These are phyloP conservation scores for Ogataea pilisensis DNA, from an alignment of 805 yeast species.

Conservation along the genomic window DNA sequence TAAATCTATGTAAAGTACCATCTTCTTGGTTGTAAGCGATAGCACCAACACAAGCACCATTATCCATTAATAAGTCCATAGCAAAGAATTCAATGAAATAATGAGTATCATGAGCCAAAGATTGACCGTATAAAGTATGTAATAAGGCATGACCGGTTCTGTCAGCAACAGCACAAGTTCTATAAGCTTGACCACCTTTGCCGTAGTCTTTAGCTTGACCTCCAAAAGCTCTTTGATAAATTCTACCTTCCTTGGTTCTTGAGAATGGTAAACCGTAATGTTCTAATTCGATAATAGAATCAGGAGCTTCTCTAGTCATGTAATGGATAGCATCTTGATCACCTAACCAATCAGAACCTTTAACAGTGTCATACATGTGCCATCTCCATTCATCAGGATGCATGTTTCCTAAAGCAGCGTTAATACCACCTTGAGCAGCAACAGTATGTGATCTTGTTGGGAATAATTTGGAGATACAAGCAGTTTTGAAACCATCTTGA, in stretches of 20 bases:
- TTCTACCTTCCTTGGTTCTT: slow-evolving; percentile 93
- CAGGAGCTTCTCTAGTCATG: slow-evolving; percentile 98
- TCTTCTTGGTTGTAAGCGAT: slow-evolving; percentile 98
- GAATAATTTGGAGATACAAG: slow-evolving; percentile 93
- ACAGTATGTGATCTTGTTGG: slow-evolving; percentile 99
- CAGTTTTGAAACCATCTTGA: slow-evolving; percentile 95
- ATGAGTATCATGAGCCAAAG: slow-evolving; percentile 94
- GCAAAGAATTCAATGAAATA: slow-evolving; percentile 98
- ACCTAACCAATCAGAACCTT: slow-evolving; percentile 99
- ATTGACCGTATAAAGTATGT: slow-evolving; percentile 95
- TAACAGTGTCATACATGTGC: slow-evolving; percentile 99
- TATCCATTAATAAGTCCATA: slow-evolving; percentile 87
- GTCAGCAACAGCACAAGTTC: slow-evolving; percentile 99
- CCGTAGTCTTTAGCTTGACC: slow-evolving; percentile 96
- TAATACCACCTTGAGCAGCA: slow-evolving; percentile 99
- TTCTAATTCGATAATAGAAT: slow-evolving; percentile 92
- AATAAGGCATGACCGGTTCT: slow-evolving; percentile 97
- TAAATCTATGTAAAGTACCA: slow-evolving; percentile 96
- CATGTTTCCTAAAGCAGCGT: slow-evolving; percentile 98
- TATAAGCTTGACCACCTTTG: slow-evolving; percentile 98
- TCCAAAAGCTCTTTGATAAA: slow-evolving; percentile 98
- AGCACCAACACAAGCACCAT: slow-evolving; percentile 95
- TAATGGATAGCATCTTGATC: slow-evolving; percentile 99
- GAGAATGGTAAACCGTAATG: slow-evolving; percentile 98
- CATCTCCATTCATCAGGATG: slow-evolving; percentile 98